These are phyloP conservation scores for Guillardia theta DNA, from an alignment of 78 protist genomes.

Conservation along the genomic window DNA sequence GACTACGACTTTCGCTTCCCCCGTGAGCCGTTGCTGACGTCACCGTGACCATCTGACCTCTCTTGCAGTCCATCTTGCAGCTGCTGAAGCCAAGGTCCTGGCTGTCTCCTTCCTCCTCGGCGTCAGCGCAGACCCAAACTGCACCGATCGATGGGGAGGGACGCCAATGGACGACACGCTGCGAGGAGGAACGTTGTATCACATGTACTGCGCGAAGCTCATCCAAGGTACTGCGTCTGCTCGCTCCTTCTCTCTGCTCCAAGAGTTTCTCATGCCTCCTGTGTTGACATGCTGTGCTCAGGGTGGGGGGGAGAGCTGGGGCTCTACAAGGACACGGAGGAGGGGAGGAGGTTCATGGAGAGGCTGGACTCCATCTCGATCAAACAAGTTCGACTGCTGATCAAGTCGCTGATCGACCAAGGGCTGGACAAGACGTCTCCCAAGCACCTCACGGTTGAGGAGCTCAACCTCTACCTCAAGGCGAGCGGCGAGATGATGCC, in stretches of 20 bases:
- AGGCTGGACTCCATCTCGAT: neutral
- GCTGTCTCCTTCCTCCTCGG: neutral
- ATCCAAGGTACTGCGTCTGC: too few species aligned
- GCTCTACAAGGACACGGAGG: neutral
- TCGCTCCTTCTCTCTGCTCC: too few species aligned
- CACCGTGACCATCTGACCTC: too few species aligned
- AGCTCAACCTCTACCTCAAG: too few species aligned
- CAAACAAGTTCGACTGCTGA: neutral
- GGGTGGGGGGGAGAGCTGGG: neutral
- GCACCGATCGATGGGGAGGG: neutral
- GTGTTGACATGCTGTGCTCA: neutral
- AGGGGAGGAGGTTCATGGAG: neutral
- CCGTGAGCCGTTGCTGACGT: too few species aligned
- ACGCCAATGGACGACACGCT: neutral
- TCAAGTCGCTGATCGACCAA: neutral
- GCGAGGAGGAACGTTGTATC: constrained; percentile 3
- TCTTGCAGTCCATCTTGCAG: constrained; percentile 13
- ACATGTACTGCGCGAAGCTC: neutral
- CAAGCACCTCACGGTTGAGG: too few species aligned
- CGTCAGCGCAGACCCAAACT: neutral
- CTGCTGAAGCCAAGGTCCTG: neutral
- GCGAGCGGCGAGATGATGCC: too few species aligned
- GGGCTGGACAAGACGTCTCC: too few species aligned
- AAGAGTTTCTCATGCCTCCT: neutral
- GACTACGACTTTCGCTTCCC: constrained; percentile 19